phyloP scores from a whole-genome alignment of 805 yeast genomes.

The Ogataea paradorogensis region DNA sequence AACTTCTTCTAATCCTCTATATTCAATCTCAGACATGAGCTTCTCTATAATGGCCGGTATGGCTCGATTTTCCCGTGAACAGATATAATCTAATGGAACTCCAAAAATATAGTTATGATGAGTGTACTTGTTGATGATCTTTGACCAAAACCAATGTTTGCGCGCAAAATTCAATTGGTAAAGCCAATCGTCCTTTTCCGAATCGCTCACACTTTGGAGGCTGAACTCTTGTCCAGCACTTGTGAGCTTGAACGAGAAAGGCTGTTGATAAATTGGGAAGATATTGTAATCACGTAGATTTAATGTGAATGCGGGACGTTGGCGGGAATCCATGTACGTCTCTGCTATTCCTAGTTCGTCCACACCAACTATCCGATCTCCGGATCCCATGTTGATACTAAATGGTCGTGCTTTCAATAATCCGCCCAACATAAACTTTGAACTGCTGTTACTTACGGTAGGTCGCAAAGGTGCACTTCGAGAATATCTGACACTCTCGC shows the following conservation, averaged over 20 bases:
- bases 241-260: slow-evolving; percentile 49
- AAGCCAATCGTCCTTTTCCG: slow-evolving; percentile 76
- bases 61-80: slow-evolving; percentile 61
- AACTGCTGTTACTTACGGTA: slow-evolving; percentile 2
- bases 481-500: slow-evolving; percentile 4
- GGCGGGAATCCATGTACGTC: slow-evolving; percentile 37
- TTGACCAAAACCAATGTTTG: slow-evolving; percentile 55
- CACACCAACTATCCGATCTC: slow-evolving; percentile 39
- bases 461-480: slow-evolving; percentile 9
- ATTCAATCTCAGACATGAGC: slow-evolving; percentile 72
- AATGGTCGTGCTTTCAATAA: slow-evolving; percentile 54
- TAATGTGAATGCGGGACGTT: slow-evolving; percentile 50
- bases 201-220: slow-evolving; percentile 62
- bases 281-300: slow-evolving; percentile 45
- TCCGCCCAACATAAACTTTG: slow-evolving; percentile 30
- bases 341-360: slow-evolving; percentile 58
- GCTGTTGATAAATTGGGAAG: slow-evolving; percentile 51
- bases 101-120: slow-evolving; percentile 62
- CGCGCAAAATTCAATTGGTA: slow-evolving; percentile 44
- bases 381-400: slow-evolving; percentile 44
- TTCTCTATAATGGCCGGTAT: slow-evolving; percentile 67
- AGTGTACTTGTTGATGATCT: slow-evolving; percentile 24
- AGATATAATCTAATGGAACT: slow-evolving; percentile 73
- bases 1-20: slow-evolving; percentile 84
- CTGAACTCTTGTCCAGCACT: slow-evolving; percentile 40